These are phyloP conservation scores for Hypoxylon rickii DNA, from an alignment of 495 filamentous ascomycete genomes.

Conservation along the genomic window DNA sequence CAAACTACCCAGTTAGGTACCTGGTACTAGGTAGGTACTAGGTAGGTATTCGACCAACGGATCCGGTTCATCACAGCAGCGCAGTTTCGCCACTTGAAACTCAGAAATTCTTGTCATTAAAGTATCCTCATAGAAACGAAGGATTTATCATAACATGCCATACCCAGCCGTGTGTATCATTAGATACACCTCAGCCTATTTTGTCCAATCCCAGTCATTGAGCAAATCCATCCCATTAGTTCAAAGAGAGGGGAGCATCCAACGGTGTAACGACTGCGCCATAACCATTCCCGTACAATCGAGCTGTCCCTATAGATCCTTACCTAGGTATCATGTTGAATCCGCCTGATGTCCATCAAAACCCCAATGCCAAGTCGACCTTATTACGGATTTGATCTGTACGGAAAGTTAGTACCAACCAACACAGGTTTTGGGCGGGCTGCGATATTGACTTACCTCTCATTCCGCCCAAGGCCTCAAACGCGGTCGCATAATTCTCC, in stretches of 20 bases:
- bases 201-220: constrained; percentile 5
- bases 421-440: background rate
- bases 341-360: constrained; percentile 4
- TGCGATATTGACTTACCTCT: constrained; percentile 50
- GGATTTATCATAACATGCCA: constrained; percentile 6
- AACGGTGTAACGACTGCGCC: constrained; percentile 20
- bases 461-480: constrained; percentile 66
- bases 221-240: constrained; percentile 13
- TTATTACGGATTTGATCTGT: constrained; percentile 41
- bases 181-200: constrained; percentile 1
- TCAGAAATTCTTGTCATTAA: too few relatives aligned
- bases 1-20: too few relatives aligned
- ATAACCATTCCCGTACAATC: background rate
- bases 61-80: background rate
- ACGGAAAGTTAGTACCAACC: constrained; percentile 1
- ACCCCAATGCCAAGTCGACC: constrained; percentile 36
- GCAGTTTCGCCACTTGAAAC: too few relatives aligned
- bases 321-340: too few relatives aligned
- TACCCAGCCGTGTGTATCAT: constrained; percentile 1
- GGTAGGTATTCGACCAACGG: too few relatives aligned
- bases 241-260: constrained; percentile 23
- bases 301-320: background rate
- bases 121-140: background rate
- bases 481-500: constrained; percentile 61
- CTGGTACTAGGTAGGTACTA: too few relatives aligned